Conservation (phyloP, 345 rosid genomes). For the Salix purpurea region DNA sequence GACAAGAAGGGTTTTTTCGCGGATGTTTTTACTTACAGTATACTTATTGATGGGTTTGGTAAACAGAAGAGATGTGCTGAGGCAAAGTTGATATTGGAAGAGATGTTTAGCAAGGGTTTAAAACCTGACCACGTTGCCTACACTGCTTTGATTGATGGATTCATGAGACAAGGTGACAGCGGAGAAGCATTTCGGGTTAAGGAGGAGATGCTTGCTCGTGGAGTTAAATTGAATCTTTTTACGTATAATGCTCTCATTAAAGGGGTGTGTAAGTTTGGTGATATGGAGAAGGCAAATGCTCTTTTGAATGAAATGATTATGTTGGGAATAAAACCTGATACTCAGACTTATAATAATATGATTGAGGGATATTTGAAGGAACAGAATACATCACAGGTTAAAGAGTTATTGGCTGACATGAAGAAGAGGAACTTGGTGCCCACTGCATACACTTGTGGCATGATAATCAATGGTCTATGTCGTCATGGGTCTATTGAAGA, state of each 20-base stretch:
- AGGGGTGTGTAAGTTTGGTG: conserved; percentile 55
- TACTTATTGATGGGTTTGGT: conserved; percentile 54
- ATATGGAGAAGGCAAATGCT: conserved; percentile 57
- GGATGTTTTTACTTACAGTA: conserved; percentile 34
- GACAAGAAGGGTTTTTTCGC: conserved; percentile 45
- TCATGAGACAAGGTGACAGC: conserved; percentile 49
- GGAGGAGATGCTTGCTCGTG: conserved; percentile 53
- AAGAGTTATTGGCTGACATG: conserved; percentile 54
- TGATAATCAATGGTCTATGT: conserved; percentile 55
- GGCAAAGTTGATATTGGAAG: conserved; percentile 47
- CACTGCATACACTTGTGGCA: conserved; percentile 39
- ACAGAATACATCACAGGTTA: conserved; percentile 32
- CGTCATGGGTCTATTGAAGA: conserved; percentile 43
- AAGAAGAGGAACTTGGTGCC: conserved; percentile 50
- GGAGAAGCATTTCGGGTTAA: conserved; percentile 52
- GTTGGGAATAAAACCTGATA: conserved; percentile 50
- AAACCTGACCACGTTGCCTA: conserved; percentile 41
- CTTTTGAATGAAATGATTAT: conserved; percentile 59
- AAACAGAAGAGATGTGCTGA: conserved; percentile 49
- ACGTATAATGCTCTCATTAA: conserved; percentile 48
- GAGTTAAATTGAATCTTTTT: conserved; percentile 32
- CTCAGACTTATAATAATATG: conserved; percentile 49
- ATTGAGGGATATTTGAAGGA: conserved; percentile 55
- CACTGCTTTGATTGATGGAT: conserved; percentile 55
- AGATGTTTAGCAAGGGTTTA: conserved; percentile 50